Evolutionary conservation across 495 filamentous ascomycete genomes (phyloP), one percentile per base, ranked within the genome.

Genomic region (Neurospora tetraspora): DNA sequence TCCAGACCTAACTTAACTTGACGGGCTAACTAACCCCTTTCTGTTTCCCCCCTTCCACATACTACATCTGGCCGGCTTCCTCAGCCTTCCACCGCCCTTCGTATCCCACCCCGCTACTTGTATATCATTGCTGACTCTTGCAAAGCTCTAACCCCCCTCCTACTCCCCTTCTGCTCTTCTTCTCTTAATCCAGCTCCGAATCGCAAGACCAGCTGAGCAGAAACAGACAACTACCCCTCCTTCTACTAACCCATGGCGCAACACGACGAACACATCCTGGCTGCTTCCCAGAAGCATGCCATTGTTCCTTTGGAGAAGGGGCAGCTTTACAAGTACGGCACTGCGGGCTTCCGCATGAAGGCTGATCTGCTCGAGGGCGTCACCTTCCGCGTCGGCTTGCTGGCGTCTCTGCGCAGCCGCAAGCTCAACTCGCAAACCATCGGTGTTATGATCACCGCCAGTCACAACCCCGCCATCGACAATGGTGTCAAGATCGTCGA

Each of bases 401-500:
- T 97, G 39, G 93, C 96, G 47, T 89, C 92, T 68, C 87, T 98
- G n/a, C 92, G 96, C 43, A 98, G 93, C 47, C 93, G 92, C 79
- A 94, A 94, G 80, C 87, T 94, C 69, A 90, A 90, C 78, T 91
- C 93, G 73, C 92, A 95, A 84, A 92, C 92, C 77, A 96, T 99
- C 80, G 96, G 96, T 80, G 89, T 99, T 70, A 98, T 99, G 96
- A 94, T 99, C 80, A 99, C 96, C 75, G 96, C 96, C 40, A 97
- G 93, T 76, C 96, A 99, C 88, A 99, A 99, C 83, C 93, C 93
- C 43, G 93, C 96, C 4, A 90, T 91, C 77, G 96, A 99, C 83
- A 99, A 99, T 84, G 96, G 96, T 70, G 93, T 99, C 76, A 99
- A 99, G 88, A 87, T 99, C 74, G 92, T 99, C 75, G 96, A 99